A percentile compares a stretch with the other conserved stretches of the same genome.
These are phyloP conservation scores for Salix purpurea DNA, from an alignment of 345 rosid genomes.

Conservation along the genomic window DNA sequence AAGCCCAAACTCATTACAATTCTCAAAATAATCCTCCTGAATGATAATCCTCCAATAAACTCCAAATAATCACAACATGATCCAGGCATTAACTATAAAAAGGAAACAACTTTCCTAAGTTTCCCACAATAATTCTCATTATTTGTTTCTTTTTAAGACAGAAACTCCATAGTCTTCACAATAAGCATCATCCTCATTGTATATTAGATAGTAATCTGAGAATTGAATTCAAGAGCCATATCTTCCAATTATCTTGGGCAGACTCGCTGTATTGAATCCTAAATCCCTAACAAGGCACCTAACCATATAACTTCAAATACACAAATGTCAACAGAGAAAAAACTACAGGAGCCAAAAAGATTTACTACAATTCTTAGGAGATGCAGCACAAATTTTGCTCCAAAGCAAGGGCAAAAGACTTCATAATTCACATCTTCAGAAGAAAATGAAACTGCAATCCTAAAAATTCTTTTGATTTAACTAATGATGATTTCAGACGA, in stretches of 20 bases:
- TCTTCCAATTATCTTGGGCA: neutral
- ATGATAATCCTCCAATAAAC: neutral
- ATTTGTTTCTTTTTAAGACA: neutral
- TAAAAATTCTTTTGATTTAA: neutral
- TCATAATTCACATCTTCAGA: neutral
- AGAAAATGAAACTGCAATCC: neutral
- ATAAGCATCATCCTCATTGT: neutral
- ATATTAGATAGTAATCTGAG: neutral
- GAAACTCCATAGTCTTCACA: neutral
- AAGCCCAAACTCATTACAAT: neutral
- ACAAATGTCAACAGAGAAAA: neutral
- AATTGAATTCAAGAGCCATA: neutral
- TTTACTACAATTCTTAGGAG: neutral
- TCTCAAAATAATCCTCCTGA: neutral
- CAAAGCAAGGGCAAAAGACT: neutral
- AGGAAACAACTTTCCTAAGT: neutral
- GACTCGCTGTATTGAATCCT: neutral
- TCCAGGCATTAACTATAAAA: neutral
- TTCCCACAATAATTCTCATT: neutral
- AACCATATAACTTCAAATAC: neutral
- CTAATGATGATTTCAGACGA: neutral
- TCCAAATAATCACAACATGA: neutral
- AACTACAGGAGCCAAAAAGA: neutral
- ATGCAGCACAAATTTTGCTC: neutral
- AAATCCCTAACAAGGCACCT: neutral